Evolutionary conservation across 75 land plant species (phyloP), one percentile per base, ranked within the genome.

Genomic region (Adiantum capillusveneris): DNA sequence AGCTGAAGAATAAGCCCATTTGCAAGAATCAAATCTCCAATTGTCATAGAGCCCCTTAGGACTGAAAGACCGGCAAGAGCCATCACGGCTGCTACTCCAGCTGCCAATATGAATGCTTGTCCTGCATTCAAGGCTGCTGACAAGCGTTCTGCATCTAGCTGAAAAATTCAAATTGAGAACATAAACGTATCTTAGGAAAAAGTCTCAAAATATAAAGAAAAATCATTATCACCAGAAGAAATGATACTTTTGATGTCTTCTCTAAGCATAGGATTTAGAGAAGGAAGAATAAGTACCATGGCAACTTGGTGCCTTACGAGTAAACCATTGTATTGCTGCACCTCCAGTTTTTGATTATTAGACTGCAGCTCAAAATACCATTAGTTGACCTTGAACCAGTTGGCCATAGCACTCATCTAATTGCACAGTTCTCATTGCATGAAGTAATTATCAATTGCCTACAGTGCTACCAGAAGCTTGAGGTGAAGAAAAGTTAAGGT

Each of bases 1-100:
- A 74, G 44, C 37, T 74, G 77, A 20, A 74, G 60, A 58, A 74
- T 74, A 41, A 74, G 73, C 44, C 77, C 77, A 69, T 74, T 74
- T 18, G 73, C 77, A 48, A 74, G 71, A 14, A 74, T 66, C 30
- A 74, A 60, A 57, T 69, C 67, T 5, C 73, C 77, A 25, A 74
- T 42, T 29, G 74, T 69, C 17, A 67, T 57, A 27, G 44, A 20
- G n/a, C 77, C 77, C 25, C 56, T 30, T 19, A 59, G 31, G 2
- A 74, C 77, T 18, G 64, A 42, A 31, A 62, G 42, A 48, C 77
- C 73, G 20, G 62, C 66, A 44, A 74, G 34, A 13, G 57, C 74
- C 77, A 74, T 74, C 21, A 74, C 77, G 1, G 46, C 66, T 13
- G 73, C 77, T 55, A 74, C 59, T 16, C 77, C 77, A 17, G 57